Conservation (phyloP, 768 basidiomycete species). For the Kwoniella europaea region DNA sequence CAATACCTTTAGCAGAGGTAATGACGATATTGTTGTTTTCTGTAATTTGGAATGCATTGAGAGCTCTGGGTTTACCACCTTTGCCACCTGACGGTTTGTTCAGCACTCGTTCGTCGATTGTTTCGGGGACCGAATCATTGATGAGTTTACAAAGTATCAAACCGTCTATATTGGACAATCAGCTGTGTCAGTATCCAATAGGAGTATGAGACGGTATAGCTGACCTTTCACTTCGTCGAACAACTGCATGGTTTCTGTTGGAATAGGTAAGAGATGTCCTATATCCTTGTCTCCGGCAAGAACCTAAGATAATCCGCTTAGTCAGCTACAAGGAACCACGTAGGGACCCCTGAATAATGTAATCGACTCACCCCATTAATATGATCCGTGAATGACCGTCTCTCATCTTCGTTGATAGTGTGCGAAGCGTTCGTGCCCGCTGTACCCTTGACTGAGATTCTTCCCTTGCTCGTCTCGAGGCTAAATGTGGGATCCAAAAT, state of each 20-base stretch:
- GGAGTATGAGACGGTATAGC: slow-evolving; percentile 7
- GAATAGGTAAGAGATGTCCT: slow-evolving; percentile 81
- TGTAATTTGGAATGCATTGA: slow-evolving; percentile 98
- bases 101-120: slow-evolving; percentile 96
- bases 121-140: slow-evolving; percentile 97
- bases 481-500: no score
- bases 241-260: slow-evolving; percentile 95
- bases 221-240: slow-evolving; percentile 86
- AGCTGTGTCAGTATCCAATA: not conserved
- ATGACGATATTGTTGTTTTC: slow-evolving; percentile 99
- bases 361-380: slow-evolving; percentile 78
- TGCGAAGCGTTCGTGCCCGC: slow-evolving; percentile 89
- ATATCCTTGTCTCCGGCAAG: slow-evolving; percentile 89
- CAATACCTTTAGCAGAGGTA: slow-evolving; percentile 95
- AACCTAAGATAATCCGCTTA: slow-evolving; percentile 64
- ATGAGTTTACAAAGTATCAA: slow-evolving; percentile 96
- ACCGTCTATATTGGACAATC: slow-evolving; percentile 66
- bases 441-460: slow-evolving; percentile 91
- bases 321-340: not conserved
- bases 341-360: not conserved
- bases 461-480: slow-evolving; percentile 64
- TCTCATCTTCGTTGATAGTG: slow-evolving; percentile 96
- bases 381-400: slow-evolving; percentile 94
- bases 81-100: slow-evolving; percentile 83
- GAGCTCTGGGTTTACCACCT: slow-evolving; percentile 61